Evolutionary conservation across 148 eudicot genomes (phyloP).

Genomic region (Heliosperma pusillum): DNA sequence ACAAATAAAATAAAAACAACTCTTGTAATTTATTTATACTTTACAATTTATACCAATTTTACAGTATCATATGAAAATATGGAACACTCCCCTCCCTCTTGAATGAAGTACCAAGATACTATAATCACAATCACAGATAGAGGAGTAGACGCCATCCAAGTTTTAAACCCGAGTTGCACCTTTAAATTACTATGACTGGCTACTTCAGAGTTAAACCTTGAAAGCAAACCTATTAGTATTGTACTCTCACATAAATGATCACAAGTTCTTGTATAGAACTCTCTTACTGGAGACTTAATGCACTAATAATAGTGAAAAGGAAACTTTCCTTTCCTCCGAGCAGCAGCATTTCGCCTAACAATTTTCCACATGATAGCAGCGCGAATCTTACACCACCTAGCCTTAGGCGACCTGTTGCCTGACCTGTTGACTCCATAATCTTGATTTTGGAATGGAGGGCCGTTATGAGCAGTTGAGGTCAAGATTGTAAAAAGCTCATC

Average conservation of each 20-base stretch:
- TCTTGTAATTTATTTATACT: too few species aligned
- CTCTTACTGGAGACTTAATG: background rate
- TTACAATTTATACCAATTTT: too few species aligned
- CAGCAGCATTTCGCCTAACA: slow-evolving; percentile 44
- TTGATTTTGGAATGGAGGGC: slow-evolving; percentile 21
- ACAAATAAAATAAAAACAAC: too few species aligned
- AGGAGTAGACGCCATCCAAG: too few species aligned
- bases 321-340: slow-evolving; percentile 29
- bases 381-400: slow-evolving; percentile 59
- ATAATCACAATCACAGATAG: too few species aligned
- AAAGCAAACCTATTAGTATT: background rate
- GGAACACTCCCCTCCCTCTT: too few species aligned
- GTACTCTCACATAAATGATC: background rate
- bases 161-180: too few species aligned
- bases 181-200: too few species aligned
- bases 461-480: slow-evolving; percentile 23
- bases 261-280: background rate
- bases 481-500: slow-evolving; percentile 26
- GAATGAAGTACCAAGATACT: too few species aligned
- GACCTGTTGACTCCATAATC: slow-evolving; percentile 19
- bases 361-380: slow-evolving; percentile 66
- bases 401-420: slow-evolving; percentile 45
- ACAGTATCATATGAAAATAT: too few species aligned
- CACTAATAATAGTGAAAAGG: slow-evolving; percentile 18
- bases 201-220: too few species aligned